Percentiles rank a stretch among this genome's conserved stretches.
These are phyloP conservation scores for Physaria fendleri DNA, from an alignment of 345 rosid genomes.

Conservation along the genomic window DNA sequence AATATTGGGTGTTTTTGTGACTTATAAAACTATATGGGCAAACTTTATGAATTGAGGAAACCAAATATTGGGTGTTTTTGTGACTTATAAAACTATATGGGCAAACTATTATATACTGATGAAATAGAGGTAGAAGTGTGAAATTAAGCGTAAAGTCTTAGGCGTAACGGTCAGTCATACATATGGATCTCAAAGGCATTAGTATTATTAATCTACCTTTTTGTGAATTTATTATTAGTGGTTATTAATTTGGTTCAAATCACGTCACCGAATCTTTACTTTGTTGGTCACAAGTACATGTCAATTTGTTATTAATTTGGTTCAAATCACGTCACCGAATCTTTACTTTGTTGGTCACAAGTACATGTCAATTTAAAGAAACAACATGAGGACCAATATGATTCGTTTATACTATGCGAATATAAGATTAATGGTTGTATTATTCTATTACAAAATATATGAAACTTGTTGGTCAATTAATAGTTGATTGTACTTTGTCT, in stretches of 20 bases:
- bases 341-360: conserved; percentile 11
- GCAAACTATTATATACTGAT: background rate
- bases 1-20: background rate
- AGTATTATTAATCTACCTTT: conserved; percentile 7
- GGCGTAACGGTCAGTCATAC: conserved; percentile 21
- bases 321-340: conserved; percentile 22
- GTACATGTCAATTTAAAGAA: conserved; percentile 17
- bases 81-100: background rate
- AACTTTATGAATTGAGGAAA: background rate
- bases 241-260: conserved; percentile 17
- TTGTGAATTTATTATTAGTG: background rate
- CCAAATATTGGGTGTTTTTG: background rate
- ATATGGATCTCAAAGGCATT: conserved; percentile 22
- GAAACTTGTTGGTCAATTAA: conserved; percentile 20
- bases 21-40: background rate
- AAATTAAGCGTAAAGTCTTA: background rate
- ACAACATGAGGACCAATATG: conserved; percentile 7
- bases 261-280: conserved; percentile 25
- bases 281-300: conserved; percentile 16
- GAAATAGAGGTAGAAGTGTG: background rate
- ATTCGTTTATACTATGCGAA: too few species aligned
- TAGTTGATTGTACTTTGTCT: conserved; percentile 17
- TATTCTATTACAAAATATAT: too few species aligned
- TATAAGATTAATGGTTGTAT: background rate
- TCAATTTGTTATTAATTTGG: too few species aligned